These are phyloP conservation scores for Ustilago crameri DNA, from an alignment of 1,284 basidiomycete species.

Conservation along the genomic window DNA sequence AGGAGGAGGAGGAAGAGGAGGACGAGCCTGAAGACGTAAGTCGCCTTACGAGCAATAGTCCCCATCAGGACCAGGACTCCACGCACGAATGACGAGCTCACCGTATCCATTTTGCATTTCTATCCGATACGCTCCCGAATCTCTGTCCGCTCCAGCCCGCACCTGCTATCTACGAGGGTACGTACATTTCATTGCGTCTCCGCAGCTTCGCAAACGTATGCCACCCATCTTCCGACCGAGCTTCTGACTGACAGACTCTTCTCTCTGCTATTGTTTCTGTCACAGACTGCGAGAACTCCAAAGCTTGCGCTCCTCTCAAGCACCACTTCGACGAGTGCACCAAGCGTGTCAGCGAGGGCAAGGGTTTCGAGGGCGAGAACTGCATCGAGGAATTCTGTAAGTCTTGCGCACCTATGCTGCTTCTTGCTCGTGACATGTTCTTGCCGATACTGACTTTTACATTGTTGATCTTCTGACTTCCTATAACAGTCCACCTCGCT, in stretches of 20 bases:
- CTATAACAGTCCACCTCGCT: slow-evolving; percentile 57
- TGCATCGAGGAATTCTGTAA: slow-evolving; percentile 68
- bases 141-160: slow-evolving; percentile 24
- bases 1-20: slow-evolving; percentile 43
- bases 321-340: slow-evolving; percentile 68
- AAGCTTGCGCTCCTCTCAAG: slow-evolving; percentile 61
- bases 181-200: slow-evolving; percentile 6
- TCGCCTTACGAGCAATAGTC: slow-evolving; percentile 3
- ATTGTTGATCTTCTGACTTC: background rate
- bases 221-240: no score
- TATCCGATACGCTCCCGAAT: no score
- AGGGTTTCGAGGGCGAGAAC: slow-evolving; percentile 66
- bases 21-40: slow-evolving; percentile 65
- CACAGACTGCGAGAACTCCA: slow-evolving; percentile 66
- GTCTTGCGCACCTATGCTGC: slow-evolving; percentile 1
- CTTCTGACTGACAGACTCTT: slow-evolving; percentile 3
- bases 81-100: slow-evolving; percentile 1
- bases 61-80: slow-evolving; percentile 1
- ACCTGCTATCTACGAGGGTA: slow-evolving; percentile 59
- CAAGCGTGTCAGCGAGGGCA: slow-evolving; percentile 63
- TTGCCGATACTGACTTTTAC: background rate
- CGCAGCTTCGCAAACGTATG: background rate
- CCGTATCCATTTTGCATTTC: slow-evolving; percentile 1
- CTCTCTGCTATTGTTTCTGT: background rate
- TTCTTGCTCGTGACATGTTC: background rate